Base-by-base conservation (phyloP, 176 grass and related monocot species). In the Phoenix roebelenii region DNA sequence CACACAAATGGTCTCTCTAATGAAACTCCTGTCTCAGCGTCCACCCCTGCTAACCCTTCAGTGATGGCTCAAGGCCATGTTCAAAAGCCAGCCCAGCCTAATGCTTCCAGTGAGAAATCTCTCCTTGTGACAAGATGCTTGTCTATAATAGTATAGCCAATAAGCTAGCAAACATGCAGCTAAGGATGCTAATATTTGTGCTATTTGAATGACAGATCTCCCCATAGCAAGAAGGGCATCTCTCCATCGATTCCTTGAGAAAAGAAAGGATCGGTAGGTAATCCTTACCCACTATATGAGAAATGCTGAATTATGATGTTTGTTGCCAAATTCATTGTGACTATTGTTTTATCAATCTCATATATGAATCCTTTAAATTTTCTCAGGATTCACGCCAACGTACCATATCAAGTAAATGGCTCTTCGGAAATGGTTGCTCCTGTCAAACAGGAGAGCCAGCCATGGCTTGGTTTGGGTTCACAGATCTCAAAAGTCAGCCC, bases 161-260 rank as follows among this genome's bases (percentile, higher is more conserved):
- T 44, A 14, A 44, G 10, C 35, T 44, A 12, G 7, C 35, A 44
- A 44, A 1, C 10, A 44, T 44, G 35, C 10, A 44, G 35, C 9
- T 19, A 17, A 32, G n/a, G 4, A 7, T 17, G n/a, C 26, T 74
- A 61, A 82, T 60, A 55, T 32, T 65, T 20, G 0, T 20, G 58
- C 51, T 5, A 16, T 22, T 83, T 55, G n/a, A 18, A 54, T 19
- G 79, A 67, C 51, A 98, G 88, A 98, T 73, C 67, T 98, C 74
- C 88, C 94, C 28, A 92, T 98, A 67, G 82, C 85, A 25, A 85
- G 88, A 76, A 93, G 89, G 79, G 88, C 76, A 0, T 98, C 94
- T 5, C 94, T 98, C 63, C 88, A 92, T 50, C 78, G 94, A 23
- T 98, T 98, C 69, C 76, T 98, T 23, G 94, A 98, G 81, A 98